Percentiles rank a stretch among this genome's conserved stretches.
Conservation (phyloP, 768 basidiomycete species). For the Rubroboletus satanas region DNA sequence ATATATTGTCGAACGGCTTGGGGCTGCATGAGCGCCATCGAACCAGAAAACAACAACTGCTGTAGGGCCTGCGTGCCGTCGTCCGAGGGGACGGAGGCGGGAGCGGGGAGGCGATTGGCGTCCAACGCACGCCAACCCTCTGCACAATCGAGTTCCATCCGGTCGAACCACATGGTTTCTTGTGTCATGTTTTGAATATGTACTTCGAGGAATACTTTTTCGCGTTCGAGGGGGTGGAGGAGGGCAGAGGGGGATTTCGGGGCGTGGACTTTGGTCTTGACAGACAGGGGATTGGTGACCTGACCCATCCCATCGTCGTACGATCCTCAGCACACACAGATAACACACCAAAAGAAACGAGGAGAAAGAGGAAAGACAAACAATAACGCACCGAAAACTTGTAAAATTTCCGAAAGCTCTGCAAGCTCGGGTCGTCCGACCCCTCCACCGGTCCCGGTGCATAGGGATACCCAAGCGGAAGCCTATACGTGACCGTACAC, state of each 20-base stretch:
- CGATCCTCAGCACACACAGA: neutral
- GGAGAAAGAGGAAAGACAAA: neutral
- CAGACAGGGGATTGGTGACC: constrained; percentile 93
- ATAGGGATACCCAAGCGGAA: constrained; percentile 54
- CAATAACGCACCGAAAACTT: constrained; percentile 72
- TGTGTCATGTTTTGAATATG: constrained; percentile 87
- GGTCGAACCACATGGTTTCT: constrained; percentile 73
- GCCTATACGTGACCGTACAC: constrained; percentile 79
- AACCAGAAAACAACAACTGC: constrained; percentile 58
- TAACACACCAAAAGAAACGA: neutral
- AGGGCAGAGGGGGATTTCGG: constrained; percentile 71
- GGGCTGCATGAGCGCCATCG: constrained; percentile 72
- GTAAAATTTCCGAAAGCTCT: constrained; percentile 85
- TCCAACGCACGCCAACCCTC: constrained; percentile 63
- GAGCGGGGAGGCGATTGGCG: constrained; percentile 38
- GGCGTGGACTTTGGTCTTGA: constrained; percentile 89
- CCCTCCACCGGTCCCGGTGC: constrained; percentile 48
- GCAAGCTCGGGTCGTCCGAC: constrained; percentile 49
- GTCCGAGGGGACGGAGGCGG: neutral
- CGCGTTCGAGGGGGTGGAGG: constrained; percentile 59
- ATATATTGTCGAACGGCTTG: constrained; percentile 86
- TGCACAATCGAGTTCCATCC: constrained; percentile 73
- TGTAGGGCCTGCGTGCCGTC: constrained; percentile 21
- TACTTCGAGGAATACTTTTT: constrained; percentile 87
- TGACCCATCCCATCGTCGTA: constrained; percentile 26